Base-by-base conservation (phyloP, 805 yeast genomes). In the Myxozyma kluyveri region DNA sequence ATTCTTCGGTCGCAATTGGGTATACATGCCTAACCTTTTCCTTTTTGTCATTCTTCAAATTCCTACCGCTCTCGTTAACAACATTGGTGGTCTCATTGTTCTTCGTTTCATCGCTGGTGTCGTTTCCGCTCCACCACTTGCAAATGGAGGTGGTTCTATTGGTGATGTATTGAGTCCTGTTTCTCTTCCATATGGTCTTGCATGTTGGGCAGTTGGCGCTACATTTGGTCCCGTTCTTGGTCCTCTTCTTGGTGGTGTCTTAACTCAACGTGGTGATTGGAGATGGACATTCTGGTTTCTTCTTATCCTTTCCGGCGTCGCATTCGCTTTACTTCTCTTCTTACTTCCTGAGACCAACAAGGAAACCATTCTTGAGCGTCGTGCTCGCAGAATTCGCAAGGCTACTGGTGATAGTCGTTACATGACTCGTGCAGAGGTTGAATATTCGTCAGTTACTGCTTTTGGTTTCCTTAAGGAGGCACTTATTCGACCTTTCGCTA, bases 41-140 rank as follows among this genome's bases (percentile, higher is more conserved):
- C 45, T 78, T 1, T 81, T 77, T 54, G 64, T 71, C 47, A 67
- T 80, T 21, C 66, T 81, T 26, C 84, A 81, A 61, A 72, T 81
- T 27, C 83, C 83, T 21, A 70, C 76, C 27, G 84, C 83, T 2
- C 67, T 77, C 38, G 72, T 72, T 2, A 59, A 70, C 5, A 75
- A 77, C 60, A 73, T 82, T 45, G 80, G 77, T 5, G 78, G 78
- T 0, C 65, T 81, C 52, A 66, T 75, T 38, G 71, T 77, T 0
- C 63, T 79, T 47, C 69, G 85, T 45, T 75, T 81, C 53, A 57
- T 82, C 17, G 70, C 76, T n/a, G 86, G 86, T 2, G 57, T 82
- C 23, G 73, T 79, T 50, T 77, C 83, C 10, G 75, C 82, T 2
- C 84, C 86, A 1, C 72, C 80, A n/a, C 61, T 81, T 47, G 75